A percentile compares a stretch with the other conserved stretches of the same genome.
phyloP scores from a whole-genome alignment of 192 early-diverging fungal species.

The Allomyces javanicus region DNA sequence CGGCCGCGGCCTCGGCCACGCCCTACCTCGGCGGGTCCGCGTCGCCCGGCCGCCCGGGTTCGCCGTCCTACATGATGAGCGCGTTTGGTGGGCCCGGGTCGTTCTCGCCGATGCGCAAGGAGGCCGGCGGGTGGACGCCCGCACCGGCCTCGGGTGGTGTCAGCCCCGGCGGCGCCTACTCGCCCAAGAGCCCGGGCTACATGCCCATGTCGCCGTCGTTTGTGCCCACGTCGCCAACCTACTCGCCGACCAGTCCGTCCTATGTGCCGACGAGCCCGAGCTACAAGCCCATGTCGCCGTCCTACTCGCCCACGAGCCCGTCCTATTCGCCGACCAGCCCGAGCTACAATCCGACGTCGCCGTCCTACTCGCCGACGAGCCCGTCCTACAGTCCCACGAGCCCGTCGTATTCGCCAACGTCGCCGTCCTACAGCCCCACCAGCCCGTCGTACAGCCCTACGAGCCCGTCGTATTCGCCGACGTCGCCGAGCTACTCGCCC shows the following conservation, averaged over 20 bases:
- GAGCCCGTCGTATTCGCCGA: conserved; percentile 17
- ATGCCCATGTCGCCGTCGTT: conserved; percentile 27
- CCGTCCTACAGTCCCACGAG: conserved; percentile 13
- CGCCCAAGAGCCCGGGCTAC: conserved; percentile 18
- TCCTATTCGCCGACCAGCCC: conserved; percentile 2
- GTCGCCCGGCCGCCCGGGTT: conserved; percentile 33
- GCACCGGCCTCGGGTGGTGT: conserved; percentile 17
- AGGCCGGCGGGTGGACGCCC: conserved; percentile 29
- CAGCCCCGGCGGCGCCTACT: conserved; percentile 13
- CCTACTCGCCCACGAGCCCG: conserved; percentile 16
- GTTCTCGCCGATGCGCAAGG: conserved; percentile 19
- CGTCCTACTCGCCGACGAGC: conserved; percentile 34
- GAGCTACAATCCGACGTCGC: conserved; percentile 26
- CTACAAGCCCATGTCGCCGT: conserved; percentile 27
- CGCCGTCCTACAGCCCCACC: conserved; percentile 13
- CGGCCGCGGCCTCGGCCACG: conserved; percentile 53
- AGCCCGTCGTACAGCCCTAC: conserved; percentile 3
- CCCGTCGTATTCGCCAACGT: conserved; percentile 47
- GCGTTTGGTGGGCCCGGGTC: conserved; percentile 61
- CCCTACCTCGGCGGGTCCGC: conserved; percentile 45
- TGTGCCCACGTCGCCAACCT: conserved; percentile 12
- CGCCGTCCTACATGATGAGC: conserved; percentile 62
- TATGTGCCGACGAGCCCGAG: conserved; percentile 25
- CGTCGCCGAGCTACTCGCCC: conserved; percentile 45
- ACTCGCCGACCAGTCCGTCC: conserved; percentile 10